Base-by-base conservation (phyloP, 331 rosid genomes). In the Erythrophleum ivorense region DNA sequence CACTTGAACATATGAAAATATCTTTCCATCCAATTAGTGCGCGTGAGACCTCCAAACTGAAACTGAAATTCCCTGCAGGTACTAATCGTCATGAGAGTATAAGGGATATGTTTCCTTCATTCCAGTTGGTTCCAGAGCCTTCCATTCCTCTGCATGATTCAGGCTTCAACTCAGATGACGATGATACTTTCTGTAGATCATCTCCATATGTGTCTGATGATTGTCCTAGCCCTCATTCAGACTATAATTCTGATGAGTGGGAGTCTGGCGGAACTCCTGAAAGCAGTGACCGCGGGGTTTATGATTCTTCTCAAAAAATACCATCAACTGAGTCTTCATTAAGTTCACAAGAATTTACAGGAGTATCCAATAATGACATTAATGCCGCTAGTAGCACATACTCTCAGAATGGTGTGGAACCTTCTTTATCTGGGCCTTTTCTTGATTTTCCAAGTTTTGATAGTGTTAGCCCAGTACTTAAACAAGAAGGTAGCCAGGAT, bases 181-280 rank as follows among this genome's bases (percentile, higher is more conserved):
- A 92, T 75, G 99, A 94, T 87, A 96, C 99, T 14, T 96, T 96
- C 88, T 92, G 98, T 85, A 88, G 97, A 90, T 93, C 99, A 59
- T 90, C 99, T 84, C 89, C 98, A 6, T 86, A 76, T 84, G 71
- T 80, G 69, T 92, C 98, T 43, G 91, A 91, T 79, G 99, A 91
- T 78, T 88, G 91, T 68, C 91, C 75, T 77, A 95, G 94, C 82
- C 89, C 82, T 63, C 91, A 82, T 72, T 91, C 97, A 3, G 89
- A 92, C 65, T 81, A 89, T 60, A 83, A 91, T 86, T 93, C 97
- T 29, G 98, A 91, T 72, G 92, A 88, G 82, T 96, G 99, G 99
- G 99, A 91, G 55, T 93, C 92, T 76, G 91, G 82, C 73, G 94
- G 85, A 78, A 78, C 83, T 85, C 89, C 87, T 11, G 88, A 80